phyloP scores from a whole-genome alignment of 2,329 filamentous ascomycete genomes.

The Pseudopyricularia cyperi region DNA sequence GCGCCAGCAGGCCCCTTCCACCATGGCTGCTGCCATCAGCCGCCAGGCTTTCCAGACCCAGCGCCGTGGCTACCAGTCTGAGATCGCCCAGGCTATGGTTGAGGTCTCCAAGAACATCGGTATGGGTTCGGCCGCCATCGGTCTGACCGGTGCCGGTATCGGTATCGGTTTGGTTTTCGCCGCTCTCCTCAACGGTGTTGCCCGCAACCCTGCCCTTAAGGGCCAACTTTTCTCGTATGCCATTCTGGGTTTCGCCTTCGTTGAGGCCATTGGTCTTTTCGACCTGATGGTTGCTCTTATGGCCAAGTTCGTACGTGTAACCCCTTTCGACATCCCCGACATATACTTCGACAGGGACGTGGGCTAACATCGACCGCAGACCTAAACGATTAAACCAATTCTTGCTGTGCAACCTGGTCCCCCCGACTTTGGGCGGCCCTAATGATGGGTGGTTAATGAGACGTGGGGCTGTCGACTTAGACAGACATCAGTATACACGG shows the following conservation, averaged over 20 bases:
- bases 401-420: background rate
- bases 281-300: constrained; percentile 76
- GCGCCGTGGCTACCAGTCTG: constrained; percentile 71
- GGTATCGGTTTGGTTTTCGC: constrained; percentile 94
- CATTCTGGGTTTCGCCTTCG: constrained; percentile 51
- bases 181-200: constrained; percentile 76
- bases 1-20: constrained; percentile 56
- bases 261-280: constrained; percentile 48
- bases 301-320: constrained; percentile 72
- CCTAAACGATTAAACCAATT: constrained; percentile 12
- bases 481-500: constrained; percentile 2
- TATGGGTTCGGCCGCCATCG: constrained; percentile 82
- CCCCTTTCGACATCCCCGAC: constrained; percentile 68
- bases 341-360: constrained; percentile 62
- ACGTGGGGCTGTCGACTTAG: constrained; percentile 1
- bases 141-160: constrained; percentile 86
- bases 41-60: constrained; percentile 41
- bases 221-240: constrained; percentile 73
- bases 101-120: constrained; percentile 84
- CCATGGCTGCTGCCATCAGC: constrained; percentile 48
- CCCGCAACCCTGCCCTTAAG: constrained; percentile 88
- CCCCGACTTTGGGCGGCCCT: constrained; percentile 2
- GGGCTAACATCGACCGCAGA: constrained; percentile 6
- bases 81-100: constrained; percentile 79
- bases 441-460: constrained; percentile 4